Evolutionary conservation across 2,329 filamentous ascomycete genomes (phyloP).

Genomic region (Aspergillus arachidicola): DNA sequence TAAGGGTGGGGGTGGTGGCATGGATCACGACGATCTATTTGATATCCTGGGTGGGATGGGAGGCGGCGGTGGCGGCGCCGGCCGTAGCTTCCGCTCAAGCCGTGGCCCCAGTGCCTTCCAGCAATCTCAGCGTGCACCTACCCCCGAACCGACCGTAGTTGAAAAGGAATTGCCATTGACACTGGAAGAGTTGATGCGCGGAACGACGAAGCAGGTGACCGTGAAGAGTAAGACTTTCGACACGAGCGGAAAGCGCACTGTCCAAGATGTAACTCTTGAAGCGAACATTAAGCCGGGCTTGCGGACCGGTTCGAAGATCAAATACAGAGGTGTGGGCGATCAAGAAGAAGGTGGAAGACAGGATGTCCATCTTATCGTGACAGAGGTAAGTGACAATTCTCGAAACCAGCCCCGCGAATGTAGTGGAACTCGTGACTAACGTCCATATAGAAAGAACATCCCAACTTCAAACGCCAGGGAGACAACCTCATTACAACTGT

Average conservation of each 20-base stretch:
- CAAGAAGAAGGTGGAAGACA: slow-evolving; percentile 95
- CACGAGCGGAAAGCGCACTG: slow-evolving; percentile 75
- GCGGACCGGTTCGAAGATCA: slow-evolving; percentile 97
- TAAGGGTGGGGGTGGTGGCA: slow-evolving; percentile 57
- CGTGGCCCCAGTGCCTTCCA: slow-evolving; percentile 32
- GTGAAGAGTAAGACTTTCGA: slow-evolving; percentile 97
- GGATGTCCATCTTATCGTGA: slow-evolving; percentile 91
- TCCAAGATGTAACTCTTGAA: slow-evolving; percentile 86
- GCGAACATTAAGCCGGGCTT: slow-evolving; percentile 94
- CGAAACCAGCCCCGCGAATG: background rate
- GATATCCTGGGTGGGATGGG: slow-evolving; percentile 47
- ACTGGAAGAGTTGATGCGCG: slow-evolving; percentile 85
- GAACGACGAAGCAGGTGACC: slow-evolving; percentile 94
- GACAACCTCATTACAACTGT: slow-evolving; percentile 82
- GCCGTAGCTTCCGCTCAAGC: slow-evolving; percentile 34
- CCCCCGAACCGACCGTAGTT: slow-evolving; percentile 86
- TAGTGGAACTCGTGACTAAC: slow-evolving; percentile 41
- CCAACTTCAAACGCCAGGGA: slow-evolving; percentile 80
- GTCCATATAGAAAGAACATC: slow-evolving; percentile 73
- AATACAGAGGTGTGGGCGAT: slow-evolving; percentile 96
- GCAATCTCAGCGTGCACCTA: slow-evolving; percentile 47
- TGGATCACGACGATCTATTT: slow-evolving; percentile 57
- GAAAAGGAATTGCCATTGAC: slow-evolving; percentile 80
- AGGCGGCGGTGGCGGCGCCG: slow-evolving; percentile 39
- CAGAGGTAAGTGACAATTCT: slow-evolving; percentile 68